phyloP scores from a whole-genome alignment of 805 yeast genomes.

The Schwanniomyces polymorphus region DNA sequence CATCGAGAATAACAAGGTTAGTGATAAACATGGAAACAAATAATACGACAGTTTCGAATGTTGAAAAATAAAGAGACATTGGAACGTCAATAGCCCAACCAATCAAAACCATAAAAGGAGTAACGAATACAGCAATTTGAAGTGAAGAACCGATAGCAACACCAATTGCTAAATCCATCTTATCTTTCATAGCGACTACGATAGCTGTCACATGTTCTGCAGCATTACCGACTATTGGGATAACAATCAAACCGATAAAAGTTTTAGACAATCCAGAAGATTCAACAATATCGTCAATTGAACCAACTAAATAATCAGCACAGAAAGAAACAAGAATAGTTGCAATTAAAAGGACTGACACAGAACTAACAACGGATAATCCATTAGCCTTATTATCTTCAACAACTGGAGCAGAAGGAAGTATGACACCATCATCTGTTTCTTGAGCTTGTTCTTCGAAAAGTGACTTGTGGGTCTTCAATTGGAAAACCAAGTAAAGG shows the following conservation, averaged over 20 bases:
- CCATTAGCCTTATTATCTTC: constrained; percentile 13
- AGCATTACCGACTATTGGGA: constrained; percentile 97
- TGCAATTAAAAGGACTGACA: constrained; percentile 56
- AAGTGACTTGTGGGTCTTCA: constrained; percentile 76
- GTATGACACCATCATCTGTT: constrained; percentile 38
- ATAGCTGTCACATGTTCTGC: constrained; percentile 98
- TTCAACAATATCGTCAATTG: constrained; percentile 86
- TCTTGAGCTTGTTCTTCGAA: constrained; percentile 55
- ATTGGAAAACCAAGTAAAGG: constrained; percentile 81
- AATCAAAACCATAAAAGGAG: constrained; percentile 89
- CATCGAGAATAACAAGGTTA: constrained; percentile 85
- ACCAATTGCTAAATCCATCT: constrained; percentile 96
- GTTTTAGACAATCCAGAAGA: constrained; percentile 88
- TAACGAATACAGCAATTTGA: constrained; percentile 92
- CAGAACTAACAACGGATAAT: constrained; percentile 54
- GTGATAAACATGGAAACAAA: constrained; percentile 88
- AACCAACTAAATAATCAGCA: constrained; percentile 92
- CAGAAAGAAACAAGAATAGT: constrained; percentile 83
- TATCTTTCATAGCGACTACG: constrained; percentile 90
- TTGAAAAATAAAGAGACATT: constrained; percentile 88
- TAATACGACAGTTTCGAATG: constrained; percentile 90
- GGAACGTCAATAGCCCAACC: constrained; percentile 95
- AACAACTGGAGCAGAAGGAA: constrained; percentile 22
- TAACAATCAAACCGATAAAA: constrained; percentile 87
- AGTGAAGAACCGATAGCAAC: constrained; percentile 96